Base-by-base conservation (phyloP, 768 basidiomycete species). In the Kwoniella shandongensis region DNA sequence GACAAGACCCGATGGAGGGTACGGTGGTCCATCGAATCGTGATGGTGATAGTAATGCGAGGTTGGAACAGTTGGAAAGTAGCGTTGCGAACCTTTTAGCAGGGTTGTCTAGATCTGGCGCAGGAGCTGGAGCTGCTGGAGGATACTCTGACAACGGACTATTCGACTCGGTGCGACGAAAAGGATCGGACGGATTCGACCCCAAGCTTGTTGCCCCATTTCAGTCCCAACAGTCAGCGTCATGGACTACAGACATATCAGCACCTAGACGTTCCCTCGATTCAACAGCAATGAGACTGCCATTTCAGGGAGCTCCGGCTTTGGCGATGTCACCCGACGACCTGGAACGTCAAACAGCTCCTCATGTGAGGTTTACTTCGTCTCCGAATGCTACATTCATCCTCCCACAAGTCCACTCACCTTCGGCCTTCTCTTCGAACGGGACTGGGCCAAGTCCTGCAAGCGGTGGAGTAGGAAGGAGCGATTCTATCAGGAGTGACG, bases 51-150 rank as follows among this genome's bases (percentile, higher is more conserved):
- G 57, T n/a, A 68, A 59, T 40, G 44, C 63, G 15, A 41, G 66
- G 44, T 46, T 68, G 39, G 66, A 62, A 54, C 67, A 69, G 38
- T 54, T 68, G 2, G 66, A 68, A 46, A 61, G 59, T 25, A 62
- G 57, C 45, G 66, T 68, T 5, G 66, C 66, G 12, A 62, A 60
- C 30, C 48, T 68, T 3, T 36, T 68, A 41, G 65, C 65, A n/a
- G 65, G 65, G 6, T 36, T 65, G 27, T 59, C 63, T 6, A 54
- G 63, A 4, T 50, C 36, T 30, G 30, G 26, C 25, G 44, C 17
- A 18, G 54, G 41, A 25, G 27, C 13, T n/a, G n/a, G n/a, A n/a
- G n/a, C n/a, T n/a, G n/a, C n/a, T n/a, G n/a, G n/a, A n/a, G n/a
- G n/a, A n/a, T n/a, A n/a, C n/a, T n/a, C n/a, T n/a, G n/a, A n/a